Conservation (phyloP, 1,139 yeast genomes). For the Geotrichum klebahnii region DNA sequence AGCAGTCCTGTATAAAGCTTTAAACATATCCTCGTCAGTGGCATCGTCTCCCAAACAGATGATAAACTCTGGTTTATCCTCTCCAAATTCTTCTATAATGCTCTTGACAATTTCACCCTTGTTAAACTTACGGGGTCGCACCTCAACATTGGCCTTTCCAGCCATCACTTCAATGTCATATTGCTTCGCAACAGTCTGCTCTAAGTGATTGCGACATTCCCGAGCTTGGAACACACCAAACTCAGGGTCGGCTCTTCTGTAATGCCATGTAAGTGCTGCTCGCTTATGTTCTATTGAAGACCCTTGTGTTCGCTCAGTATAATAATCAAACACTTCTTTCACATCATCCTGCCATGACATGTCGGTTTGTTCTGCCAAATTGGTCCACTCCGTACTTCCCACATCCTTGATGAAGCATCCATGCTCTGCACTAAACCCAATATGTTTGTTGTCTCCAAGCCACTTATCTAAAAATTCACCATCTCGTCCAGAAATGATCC, state of each 20-base stretch:
- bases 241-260: conserved; percentile 89
- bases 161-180: conserved; percentile 95
- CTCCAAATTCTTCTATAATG: conserved; percentile 44
- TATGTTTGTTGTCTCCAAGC: conserved; percentile 60
- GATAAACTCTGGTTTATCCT: conserved; percentile 64
- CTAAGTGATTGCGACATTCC: conserved; percentile 62
- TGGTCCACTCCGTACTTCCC: conserved; percentile 63
- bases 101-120: conserved; percentile 93
- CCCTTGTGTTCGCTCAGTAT: conserved; percentile 88
- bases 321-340: conserved; percentile 63
- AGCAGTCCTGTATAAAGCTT: conserved; percentile 50
- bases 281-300: conserved; percentile 80
- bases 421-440: conserved; percentile 93
- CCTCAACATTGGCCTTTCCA: conserved; percentile 95
- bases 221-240: conserved; percentile 83
- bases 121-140: conserved; percentile 87
- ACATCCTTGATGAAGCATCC: conserved; percentile 88
- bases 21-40: conserved; percentile 97
- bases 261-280: conserved; percentile 97
- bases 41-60: conserved; percentile 92
- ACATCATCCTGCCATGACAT: conserved; percentile 93
- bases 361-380: conserved; percentile 75
- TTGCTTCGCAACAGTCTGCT: conserved; percentile 54
- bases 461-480: conserved; percentile 84
- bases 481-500: conserved; percentile 97